A percentile compares a stretch with the other conserved stretches of the same genome.
These are phyloP conservation scores for Entoloma clypeatum DNA, from an alignment of 1,284 basidiomycete species.

Conservation along the genomic window DNA sequence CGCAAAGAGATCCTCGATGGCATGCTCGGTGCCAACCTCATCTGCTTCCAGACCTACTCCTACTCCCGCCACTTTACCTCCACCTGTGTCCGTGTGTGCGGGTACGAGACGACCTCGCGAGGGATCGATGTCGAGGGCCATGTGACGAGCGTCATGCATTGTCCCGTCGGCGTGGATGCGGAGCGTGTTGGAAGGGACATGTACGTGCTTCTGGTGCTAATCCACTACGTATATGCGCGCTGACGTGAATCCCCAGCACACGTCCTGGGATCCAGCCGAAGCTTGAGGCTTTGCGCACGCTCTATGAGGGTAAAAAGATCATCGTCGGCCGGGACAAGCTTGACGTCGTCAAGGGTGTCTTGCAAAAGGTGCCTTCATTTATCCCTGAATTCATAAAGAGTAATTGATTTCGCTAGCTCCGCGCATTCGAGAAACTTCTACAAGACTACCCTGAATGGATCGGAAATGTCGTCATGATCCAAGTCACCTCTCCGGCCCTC, in stretches of 20 bases:
- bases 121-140: constrained; percentile 92
- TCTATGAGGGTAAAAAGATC: constrained; percentile 98
- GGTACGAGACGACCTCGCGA: constrained; percentile 81
- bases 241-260: constrained; percentile 38
- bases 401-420: constrained; percentile 48
- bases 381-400: constrained; percentile 4
- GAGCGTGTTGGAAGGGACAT: constrained; percentile 84
- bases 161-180: constrained; percentile 97
- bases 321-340: constrained; percentile 99
- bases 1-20: constrained; percentile 93
- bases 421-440: constrained; percentile 94
- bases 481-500: constrained; percentile 93
- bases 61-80: constrained; percentile 96
- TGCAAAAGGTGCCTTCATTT: constrained; percentile 72
- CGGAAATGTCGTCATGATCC: constrained; percentile 82
- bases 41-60: constrained; percentile 97
- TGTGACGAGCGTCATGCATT: constrained; percentile 83
- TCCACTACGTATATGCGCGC: neutral
- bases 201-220: constrained; percentile 34
- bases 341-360: constrained; percentile 95
- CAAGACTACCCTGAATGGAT: constrained; percentile 96
- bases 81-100: constrained; percentile 93
- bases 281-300: constrained; percentile 74
- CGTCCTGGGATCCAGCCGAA: constrained; percentile 87
- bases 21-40: constrained; percentile 95